A percentile compares a stretch with the other conserved stretches of the same genome.
Conservation (phyloP, 2,329 filamentous ascomycete species). For the Nemania sp. region DNA sequence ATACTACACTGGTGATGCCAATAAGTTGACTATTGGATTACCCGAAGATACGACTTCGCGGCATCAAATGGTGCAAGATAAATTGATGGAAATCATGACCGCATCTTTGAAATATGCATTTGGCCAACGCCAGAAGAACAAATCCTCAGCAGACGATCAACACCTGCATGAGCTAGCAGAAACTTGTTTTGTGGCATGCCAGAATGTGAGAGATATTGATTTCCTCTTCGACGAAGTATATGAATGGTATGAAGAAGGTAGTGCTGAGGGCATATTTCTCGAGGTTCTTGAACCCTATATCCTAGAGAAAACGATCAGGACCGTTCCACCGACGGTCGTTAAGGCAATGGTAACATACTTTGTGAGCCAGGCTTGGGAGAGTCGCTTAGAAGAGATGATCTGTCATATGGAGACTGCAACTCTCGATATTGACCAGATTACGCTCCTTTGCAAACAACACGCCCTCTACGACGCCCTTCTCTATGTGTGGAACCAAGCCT, state of each 20-base stretch:
- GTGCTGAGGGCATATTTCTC: slow-evolving; percentile 75
- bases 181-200: slow-evolving; percentile 81
- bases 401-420: slow-evolving; percentile 89
- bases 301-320: slow-evolving; percentile 72
- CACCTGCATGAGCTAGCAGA: slow-evolving; percentile 79
- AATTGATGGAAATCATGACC: slow-evolving; percentile 88
- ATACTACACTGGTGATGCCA: slow-evolving; percentile 89
- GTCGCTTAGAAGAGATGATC: slow-evolving; percentile 87
- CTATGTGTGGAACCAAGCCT: slow-evolving; percentile 93
- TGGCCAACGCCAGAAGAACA: slow-evolving; percentile 60
- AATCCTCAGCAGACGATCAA: slow-evolving; percentile 50
- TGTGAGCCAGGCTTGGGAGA: slow-evolving; percentile 73
- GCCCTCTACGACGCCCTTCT: slow-evolving; percentile 92
- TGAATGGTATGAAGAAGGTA: slow-evolving; percentile 82
- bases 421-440: slow-evolving; percentile 92
- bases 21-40: slow-evolving; percentile 90
- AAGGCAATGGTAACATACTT: slow-evolving; percentile 86
- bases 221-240: slow-evolving; percentile 93
- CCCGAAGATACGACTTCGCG: slow-evolving; percentile 79
- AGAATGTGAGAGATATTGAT: slow-evolving; percentile 74
- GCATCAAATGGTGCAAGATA: slow-evolving; percentile 83
- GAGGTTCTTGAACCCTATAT: slow-evolving; percentile 89
- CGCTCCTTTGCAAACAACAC: slow-evolving; percentile 86
- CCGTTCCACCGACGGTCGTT: slow-evolving; percentile 79
- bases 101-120: slow-evolving; percentile 92